These are phyloP conservation scores for Phytophthora sp. DNA, from an alignment of 352 stramenopile species.

Conservation along the genomic window DNA sequence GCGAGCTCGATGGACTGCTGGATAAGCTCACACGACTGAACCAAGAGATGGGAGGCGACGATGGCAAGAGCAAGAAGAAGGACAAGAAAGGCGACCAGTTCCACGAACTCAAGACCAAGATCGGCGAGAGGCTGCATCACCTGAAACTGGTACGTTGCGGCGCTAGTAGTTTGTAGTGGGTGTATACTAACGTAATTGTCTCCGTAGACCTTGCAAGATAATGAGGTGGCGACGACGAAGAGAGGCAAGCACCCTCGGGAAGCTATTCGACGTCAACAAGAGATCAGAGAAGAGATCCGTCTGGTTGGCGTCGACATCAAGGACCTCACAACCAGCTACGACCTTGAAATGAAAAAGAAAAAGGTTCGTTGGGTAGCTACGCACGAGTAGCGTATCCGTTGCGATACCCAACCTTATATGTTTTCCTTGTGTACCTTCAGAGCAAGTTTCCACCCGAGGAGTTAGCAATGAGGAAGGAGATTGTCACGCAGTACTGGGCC, in stretches of 20 bases:
- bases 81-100: conserved; percentile 75
- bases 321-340: conserved; percentile 73
- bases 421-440: conserved; percentile 26
- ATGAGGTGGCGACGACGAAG: conserved; percentile 59
- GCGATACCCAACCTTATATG: background rate
- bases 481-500: conserved; percentile 79
- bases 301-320: conserved; percentile 75
- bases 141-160: conserved; percentile 67
- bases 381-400: background rate
- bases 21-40: conserved; percentile 81
- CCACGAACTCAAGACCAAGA: conserved; percentile 82
- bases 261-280: conserved; percentile 79
- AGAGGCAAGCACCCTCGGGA: conserved; percentile 78
- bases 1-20: conserved; percentile 79
- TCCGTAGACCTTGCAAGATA: conserved; percentile 74
- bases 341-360: conserved; percentile 84
- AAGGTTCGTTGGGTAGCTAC: conserved; percentile 44
- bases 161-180: background rate
- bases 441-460: conserved; percentile 82
- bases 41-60: conserved; percentile 78
- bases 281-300: conserved; percentile 83
- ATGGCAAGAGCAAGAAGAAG: conserved; percentile 72
- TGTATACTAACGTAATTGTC: too few relatives aligned
- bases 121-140: conserved; percentile 76
- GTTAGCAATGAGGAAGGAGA: conserved; percentile 79